Conservation (phyloP, 768 basidiomycete species). For the Boletus sp. region DNA sequence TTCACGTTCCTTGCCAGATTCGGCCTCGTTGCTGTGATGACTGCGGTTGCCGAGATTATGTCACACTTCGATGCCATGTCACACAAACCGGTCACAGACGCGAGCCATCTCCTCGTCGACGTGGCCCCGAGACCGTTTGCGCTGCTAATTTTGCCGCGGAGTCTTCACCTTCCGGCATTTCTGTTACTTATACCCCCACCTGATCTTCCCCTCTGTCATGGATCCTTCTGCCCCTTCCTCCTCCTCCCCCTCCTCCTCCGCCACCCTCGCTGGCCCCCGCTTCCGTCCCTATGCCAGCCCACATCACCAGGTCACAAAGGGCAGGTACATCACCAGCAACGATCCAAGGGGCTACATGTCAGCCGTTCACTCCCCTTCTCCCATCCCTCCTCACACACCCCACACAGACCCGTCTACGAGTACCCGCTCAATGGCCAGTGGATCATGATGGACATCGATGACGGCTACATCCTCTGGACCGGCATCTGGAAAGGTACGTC, state of each 20-base stretch:
- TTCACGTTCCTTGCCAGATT: slow-evolving; percentile 35
- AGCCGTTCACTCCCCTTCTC: slow-evolving; percentile 23
- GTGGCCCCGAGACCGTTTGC: slow-evolving; percentile 32
- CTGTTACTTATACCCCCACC: slow-evolving; percentile 22
- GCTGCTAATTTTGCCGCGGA: slow-evolving; percentile 32
- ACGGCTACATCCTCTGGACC: slow-evolving; percentile 90
- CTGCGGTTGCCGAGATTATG: slow-evolving; percentile 33
- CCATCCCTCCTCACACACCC: slow-evolving; percentile 2
- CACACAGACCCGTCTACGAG: slow-evolving; percentile 75
- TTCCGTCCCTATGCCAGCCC: slow-evolving; percentile 72
- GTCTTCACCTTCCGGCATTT: slow-evolving; percentile 23
- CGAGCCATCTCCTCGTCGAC: slow-evolving; percentile 36
- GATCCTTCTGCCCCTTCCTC: slow-evolving; percentile 32
- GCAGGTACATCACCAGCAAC: slow-evolving; percentile 86
- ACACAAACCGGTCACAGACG: slow-evolving; percentile 24
- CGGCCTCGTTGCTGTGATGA: slow-evolving; percentile 31
- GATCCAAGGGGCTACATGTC: slow-evolving; percentile 88
- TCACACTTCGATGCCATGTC: slow-evolving; percentile 29
- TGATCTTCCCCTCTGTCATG: slow-evolving; percentile 31
- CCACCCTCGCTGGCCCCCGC: slow-evolving; percentile 32
- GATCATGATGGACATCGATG: slow-evolving; percentile 96
- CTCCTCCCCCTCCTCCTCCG: slow-evolving; percentile 36
- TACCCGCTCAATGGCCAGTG: slow-evolving; percentile 87
- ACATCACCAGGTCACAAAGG: slow-evolving; percentile 79
- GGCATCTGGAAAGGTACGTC: slow-evolving; percentile 87